Evolutionary conservation across 345 rosid genomes (phyloP).

Genomic region (Leavenworthia alabamica): DNA sequence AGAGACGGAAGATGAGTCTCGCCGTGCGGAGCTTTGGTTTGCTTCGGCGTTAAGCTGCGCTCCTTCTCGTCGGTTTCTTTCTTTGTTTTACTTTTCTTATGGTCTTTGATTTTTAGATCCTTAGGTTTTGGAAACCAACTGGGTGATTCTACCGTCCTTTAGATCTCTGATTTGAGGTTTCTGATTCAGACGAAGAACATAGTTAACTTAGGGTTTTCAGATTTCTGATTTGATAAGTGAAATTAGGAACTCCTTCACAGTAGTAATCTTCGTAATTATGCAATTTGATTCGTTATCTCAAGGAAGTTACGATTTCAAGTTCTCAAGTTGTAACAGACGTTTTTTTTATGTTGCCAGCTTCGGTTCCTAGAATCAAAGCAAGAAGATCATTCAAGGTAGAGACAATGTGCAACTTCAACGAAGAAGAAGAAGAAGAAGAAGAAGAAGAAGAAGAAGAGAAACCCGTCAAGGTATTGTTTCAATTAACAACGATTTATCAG

Average conservation of each 20-base stretch:
- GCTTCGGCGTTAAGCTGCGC: constrained; percentile 59
- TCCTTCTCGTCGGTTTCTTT: constrained; percentile 73
- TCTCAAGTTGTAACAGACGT: neutral
- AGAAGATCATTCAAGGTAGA: constrained; percentile 65
- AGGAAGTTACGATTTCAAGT: neutral
- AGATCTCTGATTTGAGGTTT: neutral
- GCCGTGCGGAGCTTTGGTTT: constrained; percentile 88
- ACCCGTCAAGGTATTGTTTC: constrained; percentile 44
- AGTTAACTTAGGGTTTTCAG: constrained; percentile 9
- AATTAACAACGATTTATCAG: neutral
- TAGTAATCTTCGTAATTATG: neutral
- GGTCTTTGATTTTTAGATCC: neutral
- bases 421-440: constrained; percentile 51
- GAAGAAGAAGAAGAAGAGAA: constrained; percentile 49
- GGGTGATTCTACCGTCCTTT: neutral
- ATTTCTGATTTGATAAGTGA: neutral
- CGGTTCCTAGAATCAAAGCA: constrained; percentile 71
- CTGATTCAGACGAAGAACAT: neutral
- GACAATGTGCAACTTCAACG: constrained; percentile 68
- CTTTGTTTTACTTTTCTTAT: neutral
- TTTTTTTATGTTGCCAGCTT: constrained; percentile 46
- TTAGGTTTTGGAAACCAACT: neutral
- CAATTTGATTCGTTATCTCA: neutral
- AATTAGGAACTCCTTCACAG: neutral
- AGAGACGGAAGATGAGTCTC: constrained; percentile 60